A percentile compares a stretch with the other conserved stretches of the same genome.
These are phyloP conservation scores for Helianthus tuberosus DNA, from an alignment of 129 eudicot species.

Conservation along the genomic window DNA sequence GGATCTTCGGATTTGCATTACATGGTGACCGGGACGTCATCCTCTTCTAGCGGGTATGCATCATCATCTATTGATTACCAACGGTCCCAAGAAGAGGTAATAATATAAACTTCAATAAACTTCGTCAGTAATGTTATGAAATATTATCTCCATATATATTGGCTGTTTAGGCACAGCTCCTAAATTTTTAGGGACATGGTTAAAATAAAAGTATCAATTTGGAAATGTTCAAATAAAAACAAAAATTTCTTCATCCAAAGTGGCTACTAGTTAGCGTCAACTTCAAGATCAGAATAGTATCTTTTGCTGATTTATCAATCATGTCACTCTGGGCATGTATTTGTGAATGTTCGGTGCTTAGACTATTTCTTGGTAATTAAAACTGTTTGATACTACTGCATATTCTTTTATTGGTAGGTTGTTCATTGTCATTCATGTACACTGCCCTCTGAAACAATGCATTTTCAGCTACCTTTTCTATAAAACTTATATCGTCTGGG, in stretches of 20 bases:
- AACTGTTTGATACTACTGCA: neutral
- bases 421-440: conserved; percentile 14
- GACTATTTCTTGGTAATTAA: conserved; percentile 3
- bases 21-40: no score
- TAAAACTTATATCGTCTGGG: neutral
- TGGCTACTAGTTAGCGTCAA: neutral
- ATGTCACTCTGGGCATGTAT: neutral
- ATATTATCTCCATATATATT: no score
- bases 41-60: no score
- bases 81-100: no score
- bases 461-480: neutral
- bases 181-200: neutral
- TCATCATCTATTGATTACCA: no score
- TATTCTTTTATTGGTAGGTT: conserved; percentile 10
- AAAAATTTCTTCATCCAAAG: neutral
- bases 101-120: no score
- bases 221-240: conserved; percentile 1
- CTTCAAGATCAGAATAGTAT: conserved; percentile 3
- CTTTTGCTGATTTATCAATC: conserved; percentile 2
- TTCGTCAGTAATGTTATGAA: no score
- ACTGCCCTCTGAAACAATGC: conserved; percentile 6
- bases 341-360: neutral
- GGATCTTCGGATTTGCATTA: no score
- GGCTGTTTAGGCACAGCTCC: no score
- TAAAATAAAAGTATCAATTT: neutral